Evolutionary conservation across 805 yeast species (phyloP).

Genomic region (Jamesozyma piceae): DNA sequence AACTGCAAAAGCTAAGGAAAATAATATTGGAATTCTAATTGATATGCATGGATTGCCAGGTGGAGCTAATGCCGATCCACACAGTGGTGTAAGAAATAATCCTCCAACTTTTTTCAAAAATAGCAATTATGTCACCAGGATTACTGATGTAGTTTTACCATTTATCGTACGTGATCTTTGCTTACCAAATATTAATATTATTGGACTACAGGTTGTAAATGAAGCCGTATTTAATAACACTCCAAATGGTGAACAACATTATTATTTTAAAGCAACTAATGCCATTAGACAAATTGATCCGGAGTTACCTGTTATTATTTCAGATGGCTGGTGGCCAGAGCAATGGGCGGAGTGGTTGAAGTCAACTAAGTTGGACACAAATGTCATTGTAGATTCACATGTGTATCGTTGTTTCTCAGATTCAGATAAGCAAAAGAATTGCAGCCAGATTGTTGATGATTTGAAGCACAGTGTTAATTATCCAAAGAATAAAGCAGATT

Average conservation of each 20-base stretch:
- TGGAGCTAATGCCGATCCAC: constrained; percentile 83
- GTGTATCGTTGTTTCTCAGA: constrained; percentile 80
- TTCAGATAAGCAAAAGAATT: constrained; percentile 54
- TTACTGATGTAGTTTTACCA: constrained; percentile 43
- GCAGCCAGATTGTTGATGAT: constrained; percentile 53
- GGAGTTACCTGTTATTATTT: constrained; percentile 62
- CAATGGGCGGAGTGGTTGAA: constrained; percentile 64
- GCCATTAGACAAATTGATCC: constrained; percentile 48
- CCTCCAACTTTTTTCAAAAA: constrained; percentile 31
- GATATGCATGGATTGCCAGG: constrained; percentile 89
- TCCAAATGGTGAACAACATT: constrained; percentile 43
- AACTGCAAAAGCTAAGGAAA: constrained; percentile 48
- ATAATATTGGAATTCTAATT: constrained; percentile 64
- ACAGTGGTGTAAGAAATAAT: constrained; percentile 54
- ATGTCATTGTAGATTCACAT: constrained; percentile 76
- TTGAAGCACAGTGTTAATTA: constrained; percentile 43
- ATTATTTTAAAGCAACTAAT: constrained; percentile 55
- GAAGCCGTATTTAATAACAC: constrained; percentile 62
- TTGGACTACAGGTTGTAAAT: constrained; percentile 78
- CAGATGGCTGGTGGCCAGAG: constrained; percentile 91
- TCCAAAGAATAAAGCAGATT: constrained; percentile 45
- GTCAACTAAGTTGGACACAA: constrained; percentile 34
- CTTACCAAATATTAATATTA: constrained; percentile 49
- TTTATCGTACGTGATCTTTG: constrained; percentile 55
- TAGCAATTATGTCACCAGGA: constrained; percentile 33